These are phyloP conservation scores for Penicillium tannophilum DNA, from an alignment of 495 filamentous ascomycete genomes.

Conservation along the genomic window DNA sequence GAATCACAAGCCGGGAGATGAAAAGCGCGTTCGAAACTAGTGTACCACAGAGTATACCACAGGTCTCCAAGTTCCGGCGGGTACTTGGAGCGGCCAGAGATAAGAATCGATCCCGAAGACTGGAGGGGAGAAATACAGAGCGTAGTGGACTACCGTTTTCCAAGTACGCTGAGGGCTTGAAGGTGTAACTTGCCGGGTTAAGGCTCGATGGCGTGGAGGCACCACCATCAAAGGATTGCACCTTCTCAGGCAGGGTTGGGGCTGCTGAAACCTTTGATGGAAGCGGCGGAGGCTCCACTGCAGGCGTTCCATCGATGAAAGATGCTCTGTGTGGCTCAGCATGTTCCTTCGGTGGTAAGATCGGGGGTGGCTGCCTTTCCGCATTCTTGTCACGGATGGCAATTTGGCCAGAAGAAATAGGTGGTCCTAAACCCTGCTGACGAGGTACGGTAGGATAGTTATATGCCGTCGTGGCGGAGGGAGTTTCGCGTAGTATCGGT, in stretches of 20 bases:
- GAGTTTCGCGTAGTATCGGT: constrained; percentile 16
- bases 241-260: constrained; percentile 36
- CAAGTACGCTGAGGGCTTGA: constrained; percentile 82
- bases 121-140: constrained; percentile 79
- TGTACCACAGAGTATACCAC: constrained; percentile 89
- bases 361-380: constrained; percentile 44
- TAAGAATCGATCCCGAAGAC: constrained; percentile 74
- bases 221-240: constrained; percentile 34
- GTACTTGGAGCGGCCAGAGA: constrained; percentile 74
- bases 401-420: constrained; percentile 22
- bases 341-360: constrained; percentile 53
- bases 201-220: constrained; percentile 34
- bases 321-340: constrained; percentile 22
- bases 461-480: constrained; percentile 31
- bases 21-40: constrained; percentile 92
- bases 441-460: constrained; percentile 59
- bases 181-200: constrained; percentile 64
- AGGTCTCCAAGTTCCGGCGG: constrained; percentile 80
- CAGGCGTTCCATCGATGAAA: constrained; percentile 21
- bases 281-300: constrained; percentile 19
- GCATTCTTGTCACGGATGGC: constrained; percentile 27
- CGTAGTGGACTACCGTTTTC: constrained; percentile 86
- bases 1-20: constrained; percentile 83
- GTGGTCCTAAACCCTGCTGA: constrained; percentile 35
- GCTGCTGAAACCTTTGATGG: constrained; percentile 34